Base-by-base conservation (phyloP, 129 eudicot genomes). In the Artemisia argyi region DNA sequence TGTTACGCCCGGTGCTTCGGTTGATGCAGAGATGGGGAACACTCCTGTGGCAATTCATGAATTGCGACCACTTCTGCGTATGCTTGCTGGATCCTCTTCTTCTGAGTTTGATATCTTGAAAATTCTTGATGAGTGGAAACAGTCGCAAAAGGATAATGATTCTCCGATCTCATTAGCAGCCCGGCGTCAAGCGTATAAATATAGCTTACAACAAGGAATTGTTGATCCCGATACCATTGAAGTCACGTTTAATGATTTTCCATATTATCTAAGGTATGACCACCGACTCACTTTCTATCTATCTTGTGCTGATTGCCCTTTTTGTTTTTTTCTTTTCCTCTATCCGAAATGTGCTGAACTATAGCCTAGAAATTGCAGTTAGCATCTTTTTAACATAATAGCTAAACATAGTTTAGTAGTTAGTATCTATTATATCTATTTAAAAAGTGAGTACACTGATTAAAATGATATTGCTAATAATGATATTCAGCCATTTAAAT, bases 221-320 rank as follows among this genome's bases (percentile, higher is more conserved):
- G 51, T 93, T 8, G 70, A 71, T 48, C 65, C 95, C 19, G 68
- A 79, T 46, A 54, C 74, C 20, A 84, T 93, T 46, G 96, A 87
- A 76, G 92, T 87, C 59, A 89, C 98, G 56, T 85, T 89, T 76
- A 84, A 89, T 49, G 76, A 83, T 51, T 93, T 93, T 61, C 96
- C 98, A 2, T 89, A 93, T 80, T 93, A 83, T 79, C 64, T 93
- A 72, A 89, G 96, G 98, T 93, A 81, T 63, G 39, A 28, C 59
- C 4, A 35, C 49, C 9, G 14, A 50, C 63, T 48, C 56, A 18
- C 66, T 52, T 49, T 60, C 20, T 35, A 11, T 24, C 16, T 75
- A 15, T 55, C 46, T 64, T 22, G 32, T 68, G 61, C 18, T 65
- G 11, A 56, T 55, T 55, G n/a, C n/a, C n/a, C n/a, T n/a, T n/a